Evolutionary conservation across 2,329 filamentous ascomycete species (phyloP), one percentile per base, ranked within the genome.

Genomic region (Akanthomyces lecanii): DNA sequence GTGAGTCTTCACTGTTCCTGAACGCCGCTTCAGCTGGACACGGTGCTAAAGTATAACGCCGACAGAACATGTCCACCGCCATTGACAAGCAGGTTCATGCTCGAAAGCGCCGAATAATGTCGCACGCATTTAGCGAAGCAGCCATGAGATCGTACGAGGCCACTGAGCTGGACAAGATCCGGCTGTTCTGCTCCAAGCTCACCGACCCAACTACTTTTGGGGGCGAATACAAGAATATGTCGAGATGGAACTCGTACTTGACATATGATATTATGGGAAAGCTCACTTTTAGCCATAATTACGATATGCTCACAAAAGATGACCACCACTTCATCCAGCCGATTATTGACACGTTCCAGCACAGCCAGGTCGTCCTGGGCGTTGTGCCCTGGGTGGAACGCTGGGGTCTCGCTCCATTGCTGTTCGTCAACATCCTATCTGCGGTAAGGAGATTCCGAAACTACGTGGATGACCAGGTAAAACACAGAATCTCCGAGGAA

Each of bases 301-400:
- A 45, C 42, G 42, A 45, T 10, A 45, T 45, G 42, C 42, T 45
- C 42, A 45, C 42, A 45, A 45, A 45, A 45, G 42, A 45, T 18
- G 42, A 45, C 28, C 14, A 52, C 53, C 61, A 62, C 50, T 62
- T 44, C 50, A 55, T 62, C 48, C 59, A 62, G 42, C 48, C 48
- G 8, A 30, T 62, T 28, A 62, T 62, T 42, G 50, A 62, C 50
- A 45, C 36, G 18, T 62, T 62, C 40, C 59, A 62, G 40, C 59
- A 62, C 40, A 55, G 38, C n/a, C 50, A 62, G 50, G 42, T 47
- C 50, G 40, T 54, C 30, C 59, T 62, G 30, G 59, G 59, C 30
- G 23, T 21, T 25, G 48, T 55, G 25, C 59, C 59, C 16, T 62
- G 59, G 59, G 36, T 62, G n/a, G 59, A 62, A 40, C 48, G 40